phyloP scores from a whole-genome alignment of 305 asterid genomes.

The Solanum hybrid region DNA sequence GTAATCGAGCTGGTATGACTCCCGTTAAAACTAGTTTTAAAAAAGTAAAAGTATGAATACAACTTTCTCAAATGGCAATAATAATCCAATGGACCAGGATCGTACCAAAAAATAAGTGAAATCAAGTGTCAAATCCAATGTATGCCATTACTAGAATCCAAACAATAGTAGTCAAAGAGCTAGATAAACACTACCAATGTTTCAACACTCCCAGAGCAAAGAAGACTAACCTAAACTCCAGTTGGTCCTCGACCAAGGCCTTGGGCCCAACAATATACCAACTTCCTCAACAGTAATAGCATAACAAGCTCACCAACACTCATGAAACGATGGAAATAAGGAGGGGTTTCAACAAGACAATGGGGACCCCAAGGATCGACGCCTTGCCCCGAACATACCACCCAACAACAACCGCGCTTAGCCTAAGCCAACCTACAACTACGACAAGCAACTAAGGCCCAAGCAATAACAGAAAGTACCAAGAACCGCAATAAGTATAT shows the following conservation, averaged over 20 bases:
- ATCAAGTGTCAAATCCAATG: neutral
- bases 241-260: neutral
- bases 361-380: neutral
- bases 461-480: neutral
- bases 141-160: neutral
- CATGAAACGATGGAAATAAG: neutral
- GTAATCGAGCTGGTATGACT: neutral
- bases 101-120: neutral
- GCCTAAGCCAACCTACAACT: neutral
- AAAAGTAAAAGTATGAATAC: neutral
- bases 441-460: neutral
- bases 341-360: neutral
- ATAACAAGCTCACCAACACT: neutral
- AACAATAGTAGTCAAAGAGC: neutral
- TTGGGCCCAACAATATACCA: neutral
- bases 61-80: neutral
- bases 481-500: neutral
- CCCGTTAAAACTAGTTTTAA: neutral
- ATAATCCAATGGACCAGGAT: neutral
- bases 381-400: neutral
- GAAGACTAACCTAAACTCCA: neutral
- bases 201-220: neutral
- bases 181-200: neutral
- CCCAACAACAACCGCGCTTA: neutral
- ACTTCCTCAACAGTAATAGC: neutral